These are phyloP conservation scores for Candida pini DNA, from an alignment of 805 yeast species.

Conservation along the genomic window DNA sequence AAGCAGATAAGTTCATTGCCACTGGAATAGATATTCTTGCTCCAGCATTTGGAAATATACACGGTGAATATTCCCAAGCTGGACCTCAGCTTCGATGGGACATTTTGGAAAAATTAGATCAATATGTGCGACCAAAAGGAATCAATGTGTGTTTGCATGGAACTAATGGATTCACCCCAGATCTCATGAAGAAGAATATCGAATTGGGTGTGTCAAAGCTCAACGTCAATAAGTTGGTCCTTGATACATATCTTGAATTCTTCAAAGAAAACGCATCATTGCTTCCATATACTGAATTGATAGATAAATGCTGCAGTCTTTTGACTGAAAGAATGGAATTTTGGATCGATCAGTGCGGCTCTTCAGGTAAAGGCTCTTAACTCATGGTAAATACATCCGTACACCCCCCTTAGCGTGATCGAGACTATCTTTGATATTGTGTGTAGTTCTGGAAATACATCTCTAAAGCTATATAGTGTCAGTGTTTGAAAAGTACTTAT, in stretches of 20 bases:
- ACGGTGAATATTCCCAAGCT: conserved; percentile 30
- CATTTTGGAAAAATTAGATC: conserved; percentile 23
- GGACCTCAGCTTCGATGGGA: conserved; percentile 28
- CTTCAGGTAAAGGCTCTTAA: too few species aligned
- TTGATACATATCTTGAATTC: conserved; percentile 24
- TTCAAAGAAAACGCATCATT: conserved; percentile 18
- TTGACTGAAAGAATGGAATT: conserved; percentile 25
- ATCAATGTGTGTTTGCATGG: conserved; percentile 31
- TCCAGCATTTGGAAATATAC: conserved; percentile 34
- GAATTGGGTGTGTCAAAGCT: conserved; percentile 28
- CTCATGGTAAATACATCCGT: too few species aligned
- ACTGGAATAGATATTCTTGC: conserved; percentile 33
- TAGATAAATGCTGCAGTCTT: conserved; percentile 21
- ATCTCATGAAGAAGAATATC: conserved; percentile 22
- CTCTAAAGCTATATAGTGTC: too few species aligned
- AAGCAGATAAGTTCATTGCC: conserved; percentile 26
- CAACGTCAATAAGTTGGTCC: conserved; percentile 28
- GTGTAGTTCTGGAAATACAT: too few species aligned
- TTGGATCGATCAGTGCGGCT: conserved; percentile 25
- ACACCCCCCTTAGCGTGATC: too few species aligned
- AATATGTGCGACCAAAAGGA: conserved; percentile 12
- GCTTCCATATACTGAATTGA: conserved; percentile 23
- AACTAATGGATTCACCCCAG: conserved; percentile 27
- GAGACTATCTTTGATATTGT: too few species aligned
- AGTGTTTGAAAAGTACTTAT: too few species aligned